Evolutionary conservation across 2,329 filamentous ascomycete species (phyloP).

Genomic region (Aspergillus jensenii): DNA sequence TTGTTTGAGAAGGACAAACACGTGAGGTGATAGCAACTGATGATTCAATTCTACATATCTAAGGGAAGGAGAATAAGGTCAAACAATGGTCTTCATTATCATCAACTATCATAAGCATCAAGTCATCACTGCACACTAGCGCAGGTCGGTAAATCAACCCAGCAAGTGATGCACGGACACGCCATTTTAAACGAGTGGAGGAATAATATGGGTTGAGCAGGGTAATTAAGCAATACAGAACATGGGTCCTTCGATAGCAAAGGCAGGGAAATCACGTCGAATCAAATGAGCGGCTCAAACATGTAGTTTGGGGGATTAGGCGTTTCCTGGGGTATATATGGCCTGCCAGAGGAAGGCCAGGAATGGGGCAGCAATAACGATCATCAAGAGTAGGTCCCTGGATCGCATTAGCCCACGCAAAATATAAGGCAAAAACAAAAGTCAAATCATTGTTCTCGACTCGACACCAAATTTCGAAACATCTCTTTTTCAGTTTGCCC

Average conservation of each 20-base stretch:
- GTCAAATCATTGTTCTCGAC: constrained; percentile 5
- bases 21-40: not conserved
- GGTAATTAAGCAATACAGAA: constrained; percentile 16
- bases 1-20: not conserved
- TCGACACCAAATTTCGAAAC: constrained; percentile 6
- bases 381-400: constrained; percentile 34
- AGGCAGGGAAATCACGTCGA: constrained; percentile 38
- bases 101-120: constrained; percentile 20
- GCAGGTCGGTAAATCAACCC: not conserved
- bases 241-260: constrained; percentile 23
- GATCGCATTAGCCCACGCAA: constrained; percentile 30
- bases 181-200: constrained; percentile 16
- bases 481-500: constrained; percentile 28
- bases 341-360: constrained; percentile 31
- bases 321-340: constrained; percentile 25
- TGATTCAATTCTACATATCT: not conserved
- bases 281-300: constrained; percentile 22
- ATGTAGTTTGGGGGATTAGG: constrained; percentile 11
- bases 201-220: constrained; percentile 17
- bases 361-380: constrained; percentile 30
- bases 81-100: constrained; percentile 17
- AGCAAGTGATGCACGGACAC: constrained; percentile 2
- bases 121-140: constrained; percentile 14
- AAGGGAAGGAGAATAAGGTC: not conserved
- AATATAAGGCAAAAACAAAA: constrained; percentile 14